Percentiles rank a stretch among this genome's conserved stretches.
These are phyloP conservation scores for Speleostelium caveatum DNA, from an alignment of 78 protist genomes.

Conservation along the genomic window DNA sequence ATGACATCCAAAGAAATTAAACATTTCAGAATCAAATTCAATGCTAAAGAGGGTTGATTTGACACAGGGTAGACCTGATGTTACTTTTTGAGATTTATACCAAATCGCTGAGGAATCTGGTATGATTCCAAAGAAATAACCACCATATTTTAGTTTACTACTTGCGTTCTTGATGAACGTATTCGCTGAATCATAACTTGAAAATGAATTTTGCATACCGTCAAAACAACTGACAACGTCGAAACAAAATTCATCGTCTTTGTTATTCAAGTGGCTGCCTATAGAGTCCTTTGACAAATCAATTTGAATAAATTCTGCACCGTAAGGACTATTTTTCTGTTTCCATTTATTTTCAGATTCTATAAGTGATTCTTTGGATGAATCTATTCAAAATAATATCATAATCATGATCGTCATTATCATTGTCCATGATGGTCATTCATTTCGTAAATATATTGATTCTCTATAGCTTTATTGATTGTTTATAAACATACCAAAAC, in stretches of 20 bases:
- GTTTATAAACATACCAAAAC: too few species aligned
- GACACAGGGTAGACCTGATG: slow-evolving; percentile 34
- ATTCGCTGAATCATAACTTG: slow-evolving; percentile 7
- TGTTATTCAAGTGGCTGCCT: not conserved
- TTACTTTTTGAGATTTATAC: slow-evolving; percentile 67
- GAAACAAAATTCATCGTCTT: not conserved
- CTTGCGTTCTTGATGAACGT: slow-evolving; percentile 56
- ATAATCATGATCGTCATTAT: too few species aligned
- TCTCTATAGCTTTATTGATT: too few species aligned
- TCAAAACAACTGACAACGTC: slow-evolving; percentile 66
- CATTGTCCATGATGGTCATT: too few species aligned
- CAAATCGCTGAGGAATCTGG: slow-evolving; percentile 81
- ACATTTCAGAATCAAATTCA: slow-evolving; percentile 50
- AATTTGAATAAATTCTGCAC: slow-evolving; percentile 41
- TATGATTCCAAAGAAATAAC: slow-evolving; percentile 76
- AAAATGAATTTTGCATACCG: slow-evolving; percentile 76
- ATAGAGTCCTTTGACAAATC: slow-evolving; percentile 25
- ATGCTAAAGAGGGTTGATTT: slow-evolving; percentile 52
- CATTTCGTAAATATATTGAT: too few species aligned
- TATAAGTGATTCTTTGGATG: not conserved
- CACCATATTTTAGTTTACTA: slow-evolving; percentile 59
- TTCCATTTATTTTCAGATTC: slow-evolving; percentile 57
- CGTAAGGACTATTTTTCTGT: slow-evolving; percentile 34
- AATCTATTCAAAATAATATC: not conserved
- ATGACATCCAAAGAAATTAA: slow-evolving; percentile 48